phyloP scores from a whole-genome alignment of 2,329 filamentous ascomycete genomes.

The Fusarium sambucinum region DNA sequence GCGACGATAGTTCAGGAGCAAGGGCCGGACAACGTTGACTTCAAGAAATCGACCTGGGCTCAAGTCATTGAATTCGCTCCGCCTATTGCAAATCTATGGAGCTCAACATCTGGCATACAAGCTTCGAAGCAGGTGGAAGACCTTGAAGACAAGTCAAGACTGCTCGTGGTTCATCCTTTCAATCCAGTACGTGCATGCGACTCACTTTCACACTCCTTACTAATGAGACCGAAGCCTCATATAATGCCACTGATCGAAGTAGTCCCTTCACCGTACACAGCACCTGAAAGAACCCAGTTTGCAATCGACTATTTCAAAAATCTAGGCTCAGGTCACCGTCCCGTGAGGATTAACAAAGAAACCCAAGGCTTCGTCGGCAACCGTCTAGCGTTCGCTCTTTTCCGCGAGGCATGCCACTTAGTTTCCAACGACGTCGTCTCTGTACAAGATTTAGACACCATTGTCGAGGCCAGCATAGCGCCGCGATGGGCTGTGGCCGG shows the following conservation, averaged over 20 bases:
- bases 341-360: conserved; percentile 37
- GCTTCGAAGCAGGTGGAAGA: conserved; percentile 34
- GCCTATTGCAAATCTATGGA: conserved; percentile 22
- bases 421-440: conserved; percentile 29
- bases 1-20: conserved; percentile 40
- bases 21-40: conserved; percentile 34
- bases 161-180: conserved; percentile 38
- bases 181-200: conserved; percentile 17
- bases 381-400: conserved; percentile 31
- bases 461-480: conserved; percentile 44
- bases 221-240: conserved; percentile 19
- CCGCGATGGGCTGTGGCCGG: conserved; percentile 42
- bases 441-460: conserved; percentile 49
- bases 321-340: conserved; percentile 31
- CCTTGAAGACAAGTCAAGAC: conserved; percentile 18
- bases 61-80: conserved; percentile 10
- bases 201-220: rapidly evolving
- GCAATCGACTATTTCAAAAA: conserved; percentile 28
- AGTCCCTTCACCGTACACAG: conserved; percentile 28
- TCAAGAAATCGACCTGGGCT: conserved; percentile 39
- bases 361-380: conserved; percentile 37
- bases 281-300: conserved; percentile 16
- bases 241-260: conserved; percentile 41
- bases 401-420: conserved; percentile 33
- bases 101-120: conserved; percentile 33